These are phyloP conservation scores for Oldenlandia corymbosa DNA, from an alignment of 257 asterid genomes.

Conservation along the genomic window DNA sequence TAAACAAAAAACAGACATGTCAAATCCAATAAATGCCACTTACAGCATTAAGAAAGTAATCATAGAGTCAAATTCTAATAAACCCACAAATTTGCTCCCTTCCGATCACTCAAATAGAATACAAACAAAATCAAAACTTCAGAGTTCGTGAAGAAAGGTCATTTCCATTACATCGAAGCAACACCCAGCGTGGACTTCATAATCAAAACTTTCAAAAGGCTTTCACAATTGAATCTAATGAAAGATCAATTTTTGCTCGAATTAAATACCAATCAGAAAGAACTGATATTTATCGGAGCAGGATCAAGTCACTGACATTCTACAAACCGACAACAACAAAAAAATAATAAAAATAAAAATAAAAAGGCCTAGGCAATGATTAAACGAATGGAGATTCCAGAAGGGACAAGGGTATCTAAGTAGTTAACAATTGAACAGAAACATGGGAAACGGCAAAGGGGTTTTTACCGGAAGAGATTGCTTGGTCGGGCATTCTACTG, in stretches of 20 bases:
- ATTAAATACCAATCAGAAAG: not conserved
- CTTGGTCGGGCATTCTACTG: slow-evolving; percentile 1
- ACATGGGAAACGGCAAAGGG: not conserved
- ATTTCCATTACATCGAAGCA: too few relatives aligned
- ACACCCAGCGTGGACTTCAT: not conserved
- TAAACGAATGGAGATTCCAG: not conserved
- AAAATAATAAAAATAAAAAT: too few relatives aligned
- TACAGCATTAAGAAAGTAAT: too few relatives aligned
- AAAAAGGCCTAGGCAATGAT: too few relatives aligned
- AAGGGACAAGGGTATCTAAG: not conserved
- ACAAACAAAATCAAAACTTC: too few relatives aligned
- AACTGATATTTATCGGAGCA: not conserved
- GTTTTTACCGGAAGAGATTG: slow-evolving; percentile 15
- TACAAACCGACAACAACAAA: not conserved
- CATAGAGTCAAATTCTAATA: too few relatives aligned
- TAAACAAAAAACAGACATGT: not conserved
- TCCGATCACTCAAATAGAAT: too few relatives aligned
- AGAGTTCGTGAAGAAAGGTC: too few relatives aligned
- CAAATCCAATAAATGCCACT: not conserved
- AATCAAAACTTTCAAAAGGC: not conserved
- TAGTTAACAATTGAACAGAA: not conserved
- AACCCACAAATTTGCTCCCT: too few relatives aligned
- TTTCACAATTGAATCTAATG: not conserved
- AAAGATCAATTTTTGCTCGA: not conserved
- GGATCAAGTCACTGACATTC: not conserved